These are phyloP conservation scores for Lathyrus oleraceus DNA, from an alignment of 306 rosid species.

Conservation along the genomic window DNA sequence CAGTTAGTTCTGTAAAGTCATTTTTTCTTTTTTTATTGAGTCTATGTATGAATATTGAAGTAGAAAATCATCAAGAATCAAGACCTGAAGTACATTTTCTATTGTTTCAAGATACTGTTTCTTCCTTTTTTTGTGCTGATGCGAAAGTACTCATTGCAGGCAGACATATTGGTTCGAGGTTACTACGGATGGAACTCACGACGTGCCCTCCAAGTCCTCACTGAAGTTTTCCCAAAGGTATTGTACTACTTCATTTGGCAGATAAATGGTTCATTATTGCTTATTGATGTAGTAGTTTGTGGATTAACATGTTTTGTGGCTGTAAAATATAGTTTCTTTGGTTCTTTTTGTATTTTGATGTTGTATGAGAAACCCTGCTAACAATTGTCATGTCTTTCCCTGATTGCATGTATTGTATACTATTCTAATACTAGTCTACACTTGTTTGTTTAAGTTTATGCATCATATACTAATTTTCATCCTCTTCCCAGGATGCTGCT, in stretches of 20 bases:
- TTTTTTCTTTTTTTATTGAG: not conserved
- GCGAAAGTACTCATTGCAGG: constrained; percentile 51
- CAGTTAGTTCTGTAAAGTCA: too few relatives aligned
- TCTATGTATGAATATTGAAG: constrained; percentile 2
- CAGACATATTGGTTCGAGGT: constrained; percentile 79
- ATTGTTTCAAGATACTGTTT: not conserved
- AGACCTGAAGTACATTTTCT: not conserved
- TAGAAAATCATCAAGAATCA: constrained; percentile 2
- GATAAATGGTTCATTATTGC: not conserved
- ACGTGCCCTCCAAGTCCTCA: constrained; percentile 76
- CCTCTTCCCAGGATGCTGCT: constrained; percentile 62
- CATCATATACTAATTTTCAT: constrained; percentile 9
- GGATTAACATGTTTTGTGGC: constrained; percentile 22
- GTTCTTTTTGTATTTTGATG: constrained; percentile 5
- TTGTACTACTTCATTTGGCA: not conserved
- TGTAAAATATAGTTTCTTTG: not conserved
- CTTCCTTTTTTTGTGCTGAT: constrained; percentile 11
- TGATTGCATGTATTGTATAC: constrained; percentile 3
- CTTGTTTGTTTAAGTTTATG: constrained; percentile 16
- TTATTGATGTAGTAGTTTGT: constrained; percentile 6
- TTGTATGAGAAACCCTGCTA: not conserved
- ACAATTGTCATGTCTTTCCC: constrained; percentile 15
- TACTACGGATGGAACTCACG: constrained; percentile 91
- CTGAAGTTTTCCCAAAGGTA: constrained; percentile 89
- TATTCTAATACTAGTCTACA: constrained; percentile 4